Conservation (phyloP, 768 basidiomycete species). For the Phaffia tasmanica region DNA sequence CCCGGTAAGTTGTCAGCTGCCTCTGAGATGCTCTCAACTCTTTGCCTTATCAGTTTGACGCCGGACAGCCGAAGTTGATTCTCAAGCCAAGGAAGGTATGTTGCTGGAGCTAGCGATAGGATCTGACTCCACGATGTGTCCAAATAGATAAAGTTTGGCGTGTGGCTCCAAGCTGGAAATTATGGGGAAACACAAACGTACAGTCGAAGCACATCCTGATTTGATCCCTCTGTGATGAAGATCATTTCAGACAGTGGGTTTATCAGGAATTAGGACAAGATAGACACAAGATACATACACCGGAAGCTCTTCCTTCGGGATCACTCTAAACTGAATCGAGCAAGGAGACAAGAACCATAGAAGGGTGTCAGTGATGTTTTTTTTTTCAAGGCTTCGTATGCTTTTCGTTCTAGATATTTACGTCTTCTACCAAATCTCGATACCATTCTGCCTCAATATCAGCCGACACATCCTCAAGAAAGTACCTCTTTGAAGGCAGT, state of each 20-base stretch:
- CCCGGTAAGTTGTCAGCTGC: conserved; percentile 38
- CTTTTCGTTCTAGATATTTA: background rate
- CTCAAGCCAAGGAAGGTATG: conserved; percentile 48
- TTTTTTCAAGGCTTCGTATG: background rate
- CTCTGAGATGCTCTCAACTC: conserved; percentile 44
- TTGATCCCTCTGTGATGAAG: background rate
- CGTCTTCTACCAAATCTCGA: conserved; percentile 17
- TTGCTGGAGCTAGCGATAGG: conserved; percentile 27
- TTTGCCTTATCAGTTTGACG: conserved; percentile 43
- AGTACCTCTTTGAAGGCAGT: conserved; percentile 17
- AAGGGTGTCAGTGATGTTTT: background rate
- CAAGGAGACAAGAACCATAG: background rate
- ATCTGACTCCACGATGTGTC: background rate
- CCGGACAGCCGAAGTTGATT: conserved; percentile 39
- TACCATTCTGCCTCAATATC: conserved; percentile 17
- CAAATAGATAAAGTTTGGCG: no score
- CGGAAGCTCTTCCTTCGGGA: no score
- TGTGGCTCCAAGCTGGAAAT: no score
- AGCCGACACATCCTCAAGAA: conserved; percentile 2
- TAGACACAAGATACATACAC: background rate
- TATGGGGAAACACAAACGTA: background rate
- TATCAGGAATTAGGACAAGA: no score
- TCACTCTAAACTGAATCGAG: background rate
- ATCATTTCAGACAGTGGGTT: no score
- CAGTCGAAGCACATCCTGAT: conserved; percentile 11